phyloP scores from a whole-genome alignment of 305 asterid species.

The Rubia peregrina region DNA sequence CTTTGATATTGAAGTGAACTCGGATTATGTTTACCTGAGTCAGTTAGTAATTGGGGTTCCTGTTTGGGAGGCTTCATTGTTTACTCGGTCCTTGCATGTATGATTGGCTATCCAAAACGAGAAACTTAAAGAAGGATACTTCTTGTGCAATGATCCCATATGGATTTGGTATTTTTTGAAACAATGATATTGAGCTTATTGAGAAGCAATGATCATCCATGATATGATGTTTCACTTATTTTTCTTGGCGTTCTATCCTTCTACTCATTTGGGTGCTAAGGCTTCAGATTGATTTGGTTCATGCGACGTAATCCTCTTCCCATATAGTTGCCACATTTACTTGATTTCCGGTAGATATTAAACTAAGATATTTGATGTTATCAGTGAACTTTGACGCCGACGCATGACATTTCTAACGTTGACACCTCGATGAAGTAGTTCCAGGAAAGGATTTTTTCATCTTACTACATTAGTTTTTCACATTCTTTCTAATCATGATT shows the following conservation, averaged over 20 bases:
- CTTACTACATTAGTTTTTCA: no score
- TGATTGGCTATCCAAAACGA: slow-evolving; percentile 88
- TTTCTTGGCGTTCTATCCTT: neutral
- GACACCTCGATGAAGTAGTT: neutral
- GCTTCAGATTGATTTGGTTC: neutral
- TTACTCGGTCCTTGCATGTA: slow-evolving; percentile 42
- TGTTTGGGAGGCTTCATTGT: slow-evolving; percentile 13
- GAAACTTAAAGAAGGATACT: slow-evolving; percentile 71
- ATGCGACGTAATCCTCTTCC: neutral
- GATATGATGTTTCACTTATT: neutral
- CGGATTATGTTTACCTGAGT: neutral
- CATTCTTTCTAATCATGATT: no score
- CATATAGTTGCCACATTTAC: neutral
- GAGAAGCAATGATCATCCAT: neutral
- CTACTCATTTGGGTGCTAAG: neutral
- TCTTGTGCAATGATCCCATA: slow-evolving; percentile 85
- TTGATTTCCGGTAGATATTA: neutral
- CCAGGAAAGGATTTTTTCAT: neutral
- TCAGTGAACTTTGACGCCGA: neutral
- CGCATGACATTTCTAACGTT: neutral
- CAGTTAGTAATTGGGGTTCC: neutral
- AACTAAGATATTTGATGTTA: neutral
- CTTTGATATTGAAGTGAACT: neutral
- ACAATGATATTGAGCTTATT: slow-evolving; percentile 6
- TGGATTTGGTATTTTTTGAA: slow-evolving; percentile 62